A percentile compares a stretch with the other conserved stretches of the same genome.
Evolutionary conservation across 1,139 yeast species (phyloP).

Genomic region (Hyphopichia buzzinii): DNA sequence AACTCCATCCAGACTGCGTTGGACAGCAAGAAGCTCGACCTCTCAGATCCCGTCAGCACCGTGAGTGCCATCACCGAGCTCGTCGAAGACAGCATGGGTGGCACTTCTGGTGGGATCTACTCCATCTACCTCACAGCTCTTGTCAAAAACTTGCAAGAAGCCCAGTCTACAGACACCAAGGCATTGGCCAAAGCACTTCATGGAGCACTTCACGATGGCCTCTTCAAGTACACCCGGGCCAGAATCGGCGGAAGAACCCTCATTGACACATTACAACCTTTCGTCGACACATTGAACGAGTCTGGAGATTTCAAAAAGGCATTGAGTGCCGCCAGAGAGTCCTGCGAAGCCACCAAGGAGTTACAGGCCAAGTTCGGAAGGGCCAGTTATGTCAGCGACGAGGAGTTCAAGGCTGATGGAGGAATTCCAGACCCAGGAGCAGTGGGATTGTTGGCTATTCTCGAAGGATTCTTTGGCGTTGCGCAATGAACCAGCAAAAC

Average conservation of each 20-base stretch:
- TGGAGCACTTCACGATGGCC: constrained; percentile 38
- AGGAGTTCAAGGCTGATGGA: constrained; percentile 49
- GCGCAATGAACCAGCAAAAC: no score
- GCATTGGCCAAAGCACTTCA: constrained; percentile 31
- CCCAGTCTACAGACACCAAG: constrained; percentile 33
- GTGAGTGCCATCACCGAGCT: constrained; percentile 59
- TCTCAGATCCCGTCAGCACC: constrained; percentile 46
- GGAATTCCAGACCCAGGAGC: constrained; percentile 96
- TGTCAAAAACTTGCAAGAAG: constrained; percentile 30
- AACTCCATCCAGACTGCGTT: constrained; percentile 33
- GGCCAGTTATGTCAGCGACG: constrained; percentile 80
- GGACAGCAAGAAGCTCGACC: constrained; percentile 30
- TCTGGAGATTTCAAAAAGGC: constrained; percentile 58
- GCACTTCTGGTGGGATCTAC: constrained; percentile 92
- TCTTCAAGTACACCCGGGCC: constrained; percentile 78
- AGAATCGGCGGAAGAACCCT: constrained; percentile 87
- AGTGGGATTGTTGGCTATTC: constrained; percentile 66
- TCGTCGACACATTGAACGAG: constrained; percentile 58
- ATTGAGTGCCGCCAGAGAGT: constrained; percentile 64
- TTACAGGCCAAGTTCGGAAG: constrained; percentile 88
- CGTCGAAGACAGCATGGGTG: constrained; percentile 92
- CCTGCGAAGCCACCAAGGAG: constrained; percentile 72
- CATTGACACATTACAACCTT: constrained; percentile 86
- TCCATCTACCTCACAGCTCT: constrained; percentile 66
- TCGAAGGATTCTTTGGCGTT: constrained; percentile 50